Base-by-base conservation (phyloP, 306 rosid genomes). In the Luffa acutangula region DNA sequence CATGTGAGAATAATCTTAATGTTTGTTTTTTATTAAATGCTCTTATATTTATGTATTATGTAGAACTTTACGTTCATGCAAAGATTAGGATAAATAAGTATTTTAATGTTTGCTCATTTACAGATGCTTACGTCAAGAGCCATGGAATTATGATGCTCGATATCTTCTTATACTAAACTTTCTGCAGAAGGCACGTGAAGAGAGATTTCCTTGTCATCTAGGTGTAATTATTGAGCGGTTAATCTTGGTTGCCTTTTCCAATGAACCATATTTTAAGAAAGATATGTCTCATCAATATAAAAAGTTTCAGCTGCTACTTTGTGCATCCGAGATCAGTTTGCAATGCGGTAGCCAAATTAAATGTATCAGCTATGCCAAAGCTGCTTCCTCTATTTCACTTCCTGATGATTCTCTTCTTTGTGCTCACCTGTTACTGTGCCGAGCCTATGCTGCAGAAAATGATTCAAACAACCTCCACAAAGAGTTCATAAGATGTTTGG, bases 251-350 rank as follows among this genome's bases (percentile, higher is more conserved):
- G 87, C 97, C 69, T 92, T 94, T 79, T 88, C 93, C 67, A 78
- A 85, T 85, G 90, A 87, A 77, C 53, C 78, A 59, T 84, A 82
- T 86, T 70, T 82, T 21, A 37, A 78, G 79, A 78, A 81, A 64
- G 90, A 89, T 69, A n/a, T 75, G 75, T 43, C 81, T 52, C 77
- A 71, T 84, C 85, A 75, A 78, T 93, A 93, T 83, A 81, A 88
- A 80, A 88, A 80, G 83, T 92, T 91, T 83, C 97, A 92, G 85
- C 90, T 94, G 84, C 87, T 91, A 75, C 97, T 94, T 63, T 94
- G 95, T 86, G 93, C 95, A 80, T 91, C 97, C 12, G 98, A 92
- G 92, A 84, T 91, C 86, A 87, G 95, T 87, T 90, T 94, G 82
- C 97, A 85, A 72, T 58, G 87, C 80, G 90, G 92, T 80, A 81